Evolutionary conservation across 202 grass and related monocot genomes (phyloP).

Genomic region (Brachypodium distachyon): DNA sequence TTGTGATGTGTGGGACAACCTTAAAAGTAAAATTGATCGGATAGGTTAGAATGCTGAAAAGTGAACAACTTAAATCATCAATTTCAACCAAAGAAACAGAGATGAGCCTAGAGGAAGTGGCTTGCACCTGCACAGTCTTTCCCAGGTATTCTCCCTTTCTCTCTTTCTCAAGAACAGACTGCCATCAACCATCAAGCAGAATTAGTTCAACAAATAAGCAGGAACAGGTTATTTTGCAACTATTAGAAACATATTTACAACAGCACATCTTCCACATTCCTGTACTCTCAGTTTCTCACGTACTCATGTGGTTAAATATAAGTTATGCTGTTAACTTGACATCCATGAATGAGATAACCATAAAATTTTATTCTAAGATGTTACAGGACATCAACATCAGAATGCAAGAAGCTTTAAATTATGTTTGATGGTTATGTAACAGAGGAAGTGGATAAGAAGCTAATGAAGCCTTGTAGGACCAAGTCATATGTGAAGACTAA

Average conservation of each 20-base stretch:
- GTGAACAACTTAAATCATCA: background rate
- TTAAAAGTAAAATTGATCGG: constrained; percentile 20
- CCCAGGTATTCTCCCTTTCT: constrained; percentile 66
- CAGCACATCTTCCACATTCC: background rate
- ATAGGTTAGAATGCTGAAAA: background rate
- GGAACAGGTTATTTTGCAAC: background rate
- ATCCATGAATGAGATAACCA: background rate
- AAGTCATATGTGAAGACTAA: background rate
- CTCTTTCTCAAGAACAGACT: constrained; percentile 59
- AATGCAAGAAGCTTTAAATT: background rate
- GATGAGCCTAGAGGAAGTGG: background rate
- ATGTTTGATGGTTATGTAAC: constrained; percentile 5
- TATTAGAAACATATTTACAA: background rate
- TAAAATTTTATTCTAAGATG: background rate
- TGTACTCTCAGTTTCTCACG: background rate
- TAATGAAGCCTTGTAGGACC: background rate
- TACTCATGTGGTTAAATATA: background rate
- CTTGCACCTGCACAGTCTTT: constrained; percentile 56
- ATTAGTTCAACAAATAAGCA: background rate
- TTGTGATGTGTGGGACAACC: constrained; percentile 56
- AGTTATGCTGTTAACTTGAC: background rate
- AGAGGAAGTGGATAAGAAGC: background rate
- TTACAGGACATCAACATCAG: background rate
- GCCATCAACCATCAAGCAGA: constrained; percentile 11
- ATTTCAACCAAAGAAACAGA: background rate